Evolutionary conservation across 148 eudicot genomes (phyloP).

Genomic region (Cornus suecica): DNA sequence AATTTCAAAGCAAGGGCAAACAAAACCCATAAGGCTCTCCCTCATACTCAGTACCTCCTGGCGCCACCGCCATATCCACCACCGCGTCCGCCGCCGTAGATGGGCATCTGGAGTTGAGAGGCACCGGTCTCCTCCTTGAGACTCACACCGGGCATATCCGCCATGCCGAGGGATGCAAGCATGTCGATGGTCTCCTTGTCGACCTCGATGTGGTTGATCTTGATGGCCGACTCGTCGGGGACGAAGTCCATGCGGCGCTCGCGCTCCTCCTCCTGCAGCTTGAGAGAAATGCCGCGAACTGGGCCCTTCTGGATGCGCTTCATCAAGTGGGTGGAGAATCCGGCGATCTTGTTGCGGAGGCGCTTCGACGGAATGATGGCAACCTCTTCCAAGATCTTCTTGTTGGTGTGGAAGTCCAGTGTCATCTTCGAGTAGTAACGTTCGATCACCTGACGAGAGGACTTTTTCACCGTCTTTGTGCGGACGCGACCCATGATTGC

Average conservation of each 20-base stretch:
- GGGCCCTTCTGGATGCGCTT: constrained; percentile 40
- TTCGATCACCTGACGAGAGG: constrained; percentile 34
- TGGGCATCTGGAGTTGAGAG: not conserved
- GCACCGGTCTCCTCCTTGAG: constrained; percentile 23
- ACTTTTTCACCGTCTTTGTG: constrained; percentile 38
- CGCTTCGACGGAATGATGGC: constrained; percentile 40
- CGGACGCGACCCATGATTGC: constrained; percentile 36
- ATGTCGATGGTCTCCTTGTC: constrained; percentile 36
- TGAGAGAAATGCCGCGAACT: constrained; percentile 31
- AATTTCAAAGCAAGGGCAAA: not conserved
- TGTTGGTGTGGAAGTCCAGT: constrained; percentile 38
- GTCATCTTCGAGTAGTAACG: constrained; percentile 43
- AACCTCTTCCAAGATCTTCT: constrained; percentile 33
- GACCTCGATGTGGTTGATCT: constrained; percentile 27
- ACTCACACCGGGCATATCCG: constrained; percentile 26
- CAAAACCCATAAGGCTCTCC: not conserved
- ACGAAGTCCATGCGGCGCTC: constrained; percentile 42
- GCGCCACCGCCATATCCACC: constrained; percentile 15
- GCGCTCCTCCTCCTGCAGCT: constrained; percentile 42
- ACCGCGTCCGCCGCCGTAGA: constrained; percentile 22
- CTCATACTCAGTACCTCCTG: constrained; percentile 19
- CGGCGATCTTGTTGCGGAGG: constrained; percentile 43
- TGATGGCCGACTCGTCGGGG: constrained; percentile 33
- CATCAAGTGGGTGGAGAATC: constrained; percentile 36
- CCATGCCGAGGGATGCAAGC: constrained; percentile 28